Base-by-base conservation (phyloP, 805 yeast genomes). In the Tetrapisispora iriomotensis region DNA sequence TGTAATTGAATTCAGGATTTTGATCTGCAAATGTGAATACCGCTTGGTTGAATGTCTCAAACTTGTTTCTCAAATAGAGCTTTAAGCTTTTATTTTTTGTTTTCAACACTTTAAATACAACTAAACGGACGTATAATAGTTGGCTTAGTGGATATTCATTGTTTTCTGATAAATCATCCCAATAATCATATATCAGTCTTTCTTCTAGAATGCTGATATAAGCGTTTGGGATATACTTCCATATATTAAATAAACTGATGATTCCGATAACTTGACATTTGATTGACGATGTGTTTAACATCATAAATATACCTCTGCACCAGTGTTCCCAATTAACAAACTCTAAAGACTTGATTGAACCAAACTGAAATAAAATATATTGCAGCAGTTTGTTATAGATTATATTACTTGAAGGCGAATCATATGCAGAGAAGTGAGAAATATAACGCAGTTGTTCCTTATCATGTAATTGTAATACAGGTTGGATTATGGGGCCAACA, bases 251-350 rank as follows among this genome's bases (percentile, higher is more conserved):
- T 9, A 58, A 37, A 19, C 50, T 47, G 3, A 51, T 21, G 2
- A 57, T 32, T 7, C 54, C 51, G 20, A 45, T 46, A 3, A 41
- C 41, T 42, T 58, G 62, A 23, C 50, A 45, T 29, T 55, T 51
- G 20, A 39, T 43, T 35, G 49, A 48, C 15, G 47, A 39, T 1
- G 63, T 58, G 34, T 41, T 50, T 13, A 58, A 24, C 49, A 56
- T 47, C 34, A 46, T 48, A 10, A 49, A 28, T 2, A 51, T 39
- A 3, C 61, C 61, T 2, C 34, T 24, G 8, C 40, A 34, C 63
- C 63, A 60, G 10, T 18, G 21, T 9, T 44, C 36, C 64, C 63
- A 60, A 19, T 50, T 37, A 10, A 58, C 28, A 26, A 48, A 47
- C 7, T 34, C 24, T 5, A 32, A 24, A n/a, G 38, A 27, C 1